Base-by-base conservation (phyloP, 306 rosid genomes). In the Trichosanthes cucumerina region DNA sequence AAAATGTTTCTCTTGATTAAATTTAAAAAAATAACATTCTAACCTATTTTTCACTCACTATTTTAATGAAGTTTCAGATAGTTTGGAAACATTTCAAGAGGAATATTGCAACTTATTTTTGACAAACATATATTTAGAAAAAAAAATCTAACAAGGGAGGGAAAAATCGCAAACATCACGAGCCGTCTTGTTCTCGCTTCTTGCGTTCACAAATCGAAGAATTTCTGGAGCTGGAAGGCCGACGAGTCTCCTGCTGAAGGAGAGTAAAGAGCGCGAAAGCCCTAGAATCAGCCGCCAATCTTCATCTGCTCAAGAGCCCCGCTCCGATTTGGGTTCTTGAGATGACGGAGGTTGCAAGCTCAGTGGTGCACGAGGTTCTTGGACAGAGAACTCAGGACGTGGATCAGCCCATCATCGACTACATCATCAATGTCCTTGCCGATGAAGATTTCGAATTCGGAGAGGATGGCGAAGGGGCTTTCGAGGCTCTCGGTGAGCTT, bases 401-500 rank as follows among this genome's bases (percentile, higher is more conserved):
- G 13, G 99, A 95, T 80, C 83, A 88, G 66, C 99, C 99, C 9
- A 91, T 92, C 34, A 82, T 95, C 65, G 97, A 93, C 81, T 95
- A 95, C 84, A 91, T 95, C 62, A 52, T 95, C 79, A 95, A 95
- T 78, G 99, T 95, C 77, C 98, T 95, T 81, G 99, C 99, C 38
- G 99, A 92, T 56, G 99, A 95, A 14, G 99, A 95, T 81, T 95
- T 95, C 82, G 98, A 95, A 50, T 92, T 95, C 44, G 99, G 99
- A 7, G 85, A 81, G 79, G 93, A 95, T 56, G 99, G 98, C 11
- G 91, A 95, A 80, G 98, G 97, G 54, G 91, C 91, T 56, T 90
- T 89, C 78, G 98, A 95, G 10, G 95, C 97, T 73, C 80, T 95
- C 43, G 96, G 97, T 1, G 97, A 95, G 79, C 92, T 95, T 13